Evolutionary conservation across 192 early-diverging fungal genomes (phyloP), one percentile per base, ranked within the genome.

Genomic region (Mortierella claussenii): DNA sequence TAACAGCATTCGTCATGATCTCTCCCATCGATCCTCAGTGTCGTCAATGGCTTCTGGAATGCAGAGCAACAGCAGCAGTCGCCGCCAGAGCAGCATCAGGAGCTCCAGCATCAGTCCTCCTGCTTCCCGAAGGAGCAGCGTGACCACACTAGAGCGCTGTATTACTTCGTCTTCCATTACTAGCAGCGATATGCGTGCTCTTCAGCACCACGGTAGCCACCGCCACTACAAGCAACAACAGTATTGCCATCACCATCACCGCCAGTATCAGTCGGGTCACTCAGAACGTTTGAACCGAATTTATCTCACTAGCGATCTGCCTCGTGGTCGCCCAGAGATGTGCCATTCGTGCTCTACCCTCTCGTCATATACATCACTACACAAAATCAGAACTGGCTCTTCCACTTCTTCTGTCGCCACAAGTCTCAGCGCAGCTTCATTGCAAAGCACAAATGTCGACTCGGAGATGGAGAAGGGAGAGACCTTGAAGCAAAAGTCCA

Each of bases 261-360:
- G 28, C 28, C 53, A 12, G 6, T 48, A 62, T 10, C 33, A 34
- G 20, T 4, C 21, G 3, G 51, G 55, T 32, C 52, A 45, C n/a
- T 24, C 30, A 18, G 27, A 50, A 34, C 45, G 55, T 27, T 24
- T 56, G 24, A 56, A 59, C 36, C 27, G 44, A 0, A 36, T 48
- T 26, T 68, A 68, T 28, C 12, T 36, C 27, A 68, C 65, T 17
- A 68, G 65, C 17, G 65, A 68, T 44, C 26, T 59, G 4, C 46
- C 65, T 4, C 65, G 65, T 40, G 49, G 36, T 40, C 65, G 65
- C 23, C 60, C 36, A 23, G n/a, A n/a, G n/a, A n/a, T n/a, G n/a
- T n/a, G n/a, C n/a, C n/a, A n/a, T n/a, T n/a, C n/a, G n/a, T n/a
- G n/a, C n/a, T n/a, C n/a, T n/a, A n/a, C 37, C 15, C 37, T 40